phyloP scores from a whole-genome alignment of 2,329 filamentous ascomycete species.

The Talaromyces sp. region DNA sequence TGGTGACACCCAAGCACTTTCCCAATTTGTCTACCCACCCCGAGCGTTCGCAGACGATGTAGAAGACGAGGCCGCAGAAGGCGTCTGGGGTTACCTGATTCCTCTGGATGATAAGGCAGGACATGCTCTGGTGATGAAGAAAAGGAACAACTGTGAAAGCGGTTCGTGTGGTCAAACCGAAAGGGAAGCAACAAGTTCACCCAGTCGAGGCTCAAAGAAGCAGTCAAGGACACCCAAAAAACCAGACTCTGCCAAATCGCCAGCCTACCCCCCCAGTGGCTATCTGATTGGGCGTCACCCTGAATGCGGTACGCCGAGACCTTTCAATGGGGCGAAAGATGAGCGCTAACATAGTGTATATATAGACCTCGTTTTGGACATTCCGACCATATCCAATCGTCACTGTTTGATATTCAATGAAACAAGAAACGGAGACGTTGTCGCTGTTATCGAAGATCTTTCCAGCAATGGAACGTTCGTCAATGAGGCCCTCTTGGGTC shows the following conservation, averaged over 20 bases:
- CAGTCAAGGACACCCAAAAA: constrained; percentile 51
- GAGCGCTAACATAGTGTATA: constrained; percentile 17
- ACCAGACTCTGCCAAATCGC: constrained; percentile 52
- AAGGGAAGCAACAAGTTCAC: constrained; percentile 36
- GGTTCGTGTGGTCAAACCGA: constrained; percentile 31
- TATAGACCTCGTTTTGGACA: constrained; percentile 67
- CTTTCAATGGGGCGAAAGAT: background rate
- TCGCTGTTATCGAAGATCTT: constrained; percentile 82
- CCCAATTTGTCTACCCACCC: constrained; percentile 72
- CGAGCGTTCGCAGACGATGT: constrained; percentile 72
- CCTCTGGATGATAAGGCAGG: constrained; percentile 69
- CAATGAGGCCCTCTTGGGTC: constrained; percentile 83
- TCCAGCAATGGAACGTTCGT: constrained; percentile 97
- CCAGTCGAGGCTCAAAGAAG: constrained; percentile 31
- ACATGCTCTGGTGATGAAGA: constrained; percentile 68
- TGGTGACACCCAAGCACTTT: constrained; percentile 71
- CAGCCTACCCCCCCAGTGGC: constrained; percentile 64
- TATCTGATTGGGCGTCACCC: constrained; percentile 90
- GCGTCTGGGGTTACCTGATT: constrained; percentile 93
- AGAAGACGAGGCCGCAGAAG: constrained; percentile 74
- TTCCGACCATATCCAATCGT: constrained; percentile 80
- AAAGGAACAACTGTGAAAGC: constrained; percentile 60
- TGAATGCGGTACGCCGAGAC: constrained; percentile 70
- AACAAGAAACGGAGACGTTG: constrained; percentile 51
- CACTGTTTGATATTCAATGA: constrained; percentile 52